Evolutionary conservation across 2,329 filamentous ascomycete genomes (phyloP), one percentile per base, ranked within the genome.

Genomic region (Aspergillus sp.): DNA sequence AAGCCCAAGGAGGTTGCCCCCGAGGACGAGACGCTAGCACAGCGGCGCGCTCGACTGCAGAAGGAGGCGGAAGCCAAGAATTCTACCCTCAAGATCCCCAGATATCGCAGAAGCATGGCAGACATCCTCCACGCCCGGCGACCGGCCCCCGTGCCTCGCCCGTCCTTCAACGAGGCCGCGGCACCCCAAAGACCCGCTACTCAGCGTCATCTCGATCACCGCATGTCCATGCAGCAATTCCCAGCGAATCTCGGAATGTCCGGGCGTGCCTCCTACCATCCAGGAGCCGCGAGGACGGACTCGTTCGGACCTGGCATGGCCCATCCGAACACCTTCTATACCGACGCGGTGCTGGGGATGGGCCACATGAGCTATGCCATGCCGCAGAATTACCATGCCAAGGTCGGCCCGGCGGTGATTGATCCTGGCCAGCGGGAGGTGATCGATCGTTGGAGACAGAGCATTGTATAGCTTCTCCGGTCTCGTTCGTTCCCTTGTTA

Each of bases 381-480:
- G 56, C 68, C 71, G 4, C 56, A 61, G 29, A 66, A 64, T 45
- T 64, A 67, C 54, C 65, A 59, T 26, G 64, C 70, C 5, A 71
- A 63, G 56, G 66, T 68, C 64, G 67, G 69, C 29, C 69, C 73
- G 59, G 71, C 70, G 29, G 67, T 70, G n/a, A 74, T 82, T 69
- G 78, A 84, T 68, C 73, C 78, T 4, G 76, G 76, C 55, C 83
- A 85, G 67, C 76, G 83, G 56, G 84, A 82, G 59, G 75, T 83
- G 59, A 86, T 87, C 72, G 84, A 87, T 75, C 82, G 80, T 36
- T 87, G 85, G 85, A 80, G 85, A 67, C 78, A 82, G 63, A 77
- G 76, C 57, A 72, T 78, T 56, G 66, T 65, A 36, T 73, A 66
- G 55, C 1, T 12, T 46, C n/a, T n/a, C 32, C 11, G 4, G 24